Evolutionary conservation across 2,329 filamentous ascomycete genomes (phyloP).

Genomic region (Helminthosporium solani): DNA sequence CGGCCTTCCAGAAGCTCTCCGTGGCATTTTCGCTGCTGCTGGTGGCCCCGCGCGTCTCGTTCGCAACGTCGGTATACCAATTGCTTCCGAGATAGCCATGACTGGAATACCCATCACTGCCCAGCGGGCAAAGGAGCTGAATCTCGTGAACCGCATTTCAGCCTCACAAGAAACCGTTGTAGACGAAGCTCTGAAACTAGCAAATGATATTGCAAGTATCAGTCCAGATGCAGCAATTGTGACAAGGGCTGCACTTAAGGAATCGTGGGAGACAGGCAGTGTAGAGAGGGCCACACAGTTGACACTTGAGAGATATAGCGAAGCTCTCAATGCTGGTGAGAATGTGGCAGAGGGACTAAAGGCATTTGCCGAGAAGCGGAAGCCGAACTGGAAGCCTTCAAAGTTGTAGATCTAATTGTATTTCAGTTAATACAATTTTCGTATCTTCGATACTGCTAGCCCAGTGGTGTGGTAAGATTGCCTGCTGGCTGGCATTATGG

Average conservation of each 20-base stretch:
- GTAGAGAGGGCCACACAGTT: slow-evolving; percentile 45
- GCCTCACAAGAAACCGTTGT: slow-evolving; percentile 37
- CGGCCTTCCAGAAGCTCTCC: slow-evolving; percentile 55
- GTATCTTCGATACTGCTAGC: no score
- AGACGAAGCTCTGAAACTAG: slow-evolving; percentile 40
- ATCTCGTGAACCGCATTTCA: slow-evolving; percentile 45
- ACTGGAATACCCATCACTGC: slow-evolving; percentile 51
- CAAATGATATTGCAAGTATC: slow-evolving; percentile 37
- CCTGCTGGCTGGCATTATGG: no score
- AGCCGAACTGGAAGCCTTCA: slow-evolving; percentile 52
- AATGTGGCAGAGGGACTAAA: slow-evolving; percentile 53
- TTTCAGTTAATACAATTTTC: neutral
- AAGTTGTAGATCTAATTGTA: slow-evolving; percentile 50
- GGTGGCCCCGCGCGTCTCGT: slow-evolving; percentile 56
- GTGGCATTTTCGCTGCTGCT: slow-evolving; percentile 56
- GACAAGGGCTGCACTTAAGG: slow-evolving; percentile 36
- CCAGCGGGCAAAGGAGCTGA: slow-evolving; percentile 46
- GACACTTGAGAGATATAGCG: slow-evolving; percentile 46
- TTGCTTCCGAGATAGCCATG: slow-evolving; percentile 53
- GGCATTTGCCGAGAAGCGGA: slow-evolving; percentile 55
- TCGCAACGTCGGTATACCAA: slow-evolving; percentile 50
- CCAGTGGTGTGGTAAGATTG: no score
- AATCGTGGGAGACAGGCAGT: slow-evolving; percentile 37
- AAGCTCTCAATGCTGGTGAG: slow-evolving; percentile 45
- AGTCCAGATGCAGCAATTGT: slow-evolving; percentile 43